phyloP scores from a whole-genome alignment of 2,329 filamentous ascomycete species.

The Diaporthe caulivora region DNA sequence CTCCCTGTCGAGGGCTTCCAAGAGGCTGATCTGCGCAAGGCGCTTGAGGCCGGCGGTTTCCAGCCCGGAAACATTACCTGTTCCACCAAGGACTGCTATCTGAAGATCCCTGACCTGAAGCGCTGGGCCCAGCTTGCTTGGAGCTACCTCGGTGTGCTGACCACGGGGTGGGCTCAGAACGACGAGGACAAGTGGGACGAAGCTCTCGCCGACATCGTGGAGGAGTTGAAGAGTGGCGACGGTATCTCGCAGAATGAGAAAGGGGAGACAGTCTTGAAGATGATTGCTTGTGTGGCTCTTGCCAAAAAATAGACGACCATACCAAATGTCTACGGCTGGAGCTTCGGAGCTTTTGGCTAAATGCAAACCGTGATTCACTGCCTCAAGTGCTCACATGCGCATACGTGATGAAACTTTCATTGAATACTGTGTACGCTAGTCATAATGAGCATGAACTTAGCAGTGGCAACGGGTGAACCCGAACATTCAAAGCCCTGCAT shows the following conservation, averaged over 20 bases:
- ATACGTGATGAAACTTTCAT: too few species aligned
- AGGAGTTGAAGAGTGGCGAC: conserved; percentile 34
- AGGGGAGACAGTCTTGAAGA: conserved; percentile 39
- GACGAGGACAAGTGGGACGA: conserved; percentile 41
- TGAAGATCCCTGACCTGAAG: conserved; percentile 34
- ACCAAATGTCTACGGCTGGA: too few species aligned
- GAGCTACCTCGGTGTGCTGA: conserved; percentile 38
- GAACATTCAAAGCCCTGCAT: too few species aligned
- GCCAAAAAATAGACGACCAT: conserved; percentile 1
- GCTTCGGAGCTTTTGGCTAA: too few species aligned
- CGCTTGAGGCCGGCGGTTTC: conserved; percentile 1
- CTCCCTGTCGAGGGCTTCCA: neutral
- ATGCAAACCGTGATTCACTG: too few species aligned
- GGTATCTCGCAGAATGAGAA: conserved; percentile 32
- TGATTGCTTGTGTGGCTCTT: conserved; percentile 37
- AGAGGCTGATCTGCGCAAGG: neutral
- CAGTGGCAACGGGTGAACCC: too few species aligned
- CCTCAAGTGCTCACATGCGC: too few species aligned
- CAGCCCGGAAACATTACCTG: neutral
- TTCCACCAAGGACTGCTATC: conserved; percentile 1
- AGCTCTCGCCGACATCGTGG: conserved; percentile 37
- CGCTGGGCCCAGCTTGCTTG: conserved; percentile 41
- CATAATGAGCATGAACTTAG: too few species aligned
- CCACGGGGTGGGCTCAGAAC: conserved; percentile 31
- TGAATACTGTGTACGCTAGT: too few species aligned